Evolutionary conservation across 352 stramenopile genomes (phyloP), one percentile per base, ranked within the genome.

Genomic region (Pythium aphanidermatum): DNA sequence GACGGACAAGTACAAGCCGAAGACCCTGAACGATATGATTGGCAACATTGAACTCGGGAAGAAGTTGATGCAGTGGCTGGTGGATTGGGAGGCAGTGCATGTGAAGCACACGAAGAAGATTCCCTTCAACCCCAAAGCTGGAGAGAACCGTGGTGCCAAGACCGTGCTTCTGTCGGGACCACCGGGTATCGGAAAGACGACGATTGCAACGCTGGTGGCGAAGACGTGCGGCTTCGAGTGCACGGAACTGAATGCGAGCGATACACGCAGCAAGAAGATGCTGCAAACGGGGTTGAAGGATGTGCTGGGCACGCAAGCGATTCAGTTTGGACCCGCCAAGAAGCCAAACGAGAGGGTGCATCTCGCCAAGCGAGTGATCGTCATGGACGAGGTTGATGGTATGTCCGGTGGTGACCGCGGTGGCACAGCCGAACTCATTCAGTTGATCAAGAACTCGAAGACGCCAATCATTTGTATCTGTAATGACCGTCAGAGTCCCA

Each of bases 391-490:
- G 75, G 96, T 99, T 2, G 96, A 99, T 63, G 96, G 96, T 19
- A 99, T 99, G 96, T 96, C 89, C 21, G 89, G 83, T 1, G 94
- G 94, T 10, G 97, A 99, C 70, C 76, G 96, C 11, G 95, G 92
- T 36, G 96, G 96, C 33, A 99, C 98, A 10, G 76, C 84, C 14
- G 96, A 99, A 74, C 68, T 99, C n/a, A 99, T 99, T 60, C 73
- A 95, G 65, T 91, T 99, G 45, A 99, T 99, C 58, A 99, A 99
- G 69, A 97, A 96, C 49, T 97, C 80, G 35, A 97, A 97, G 67
- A 95, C 96, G 37, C 97, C 97, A 9, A 99, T 99, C 54, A 99
- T 99, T 68, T 99, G 96, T 61, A 99, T 99, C 62, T 99, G 97
- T 70, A 99, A 99, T 55, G 97, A 99, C 66, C 85, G 96, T 2